Base-by-base conservation (phyloP, 257 asterid genomes). In the Gynochthodes officinalis region DNA sequence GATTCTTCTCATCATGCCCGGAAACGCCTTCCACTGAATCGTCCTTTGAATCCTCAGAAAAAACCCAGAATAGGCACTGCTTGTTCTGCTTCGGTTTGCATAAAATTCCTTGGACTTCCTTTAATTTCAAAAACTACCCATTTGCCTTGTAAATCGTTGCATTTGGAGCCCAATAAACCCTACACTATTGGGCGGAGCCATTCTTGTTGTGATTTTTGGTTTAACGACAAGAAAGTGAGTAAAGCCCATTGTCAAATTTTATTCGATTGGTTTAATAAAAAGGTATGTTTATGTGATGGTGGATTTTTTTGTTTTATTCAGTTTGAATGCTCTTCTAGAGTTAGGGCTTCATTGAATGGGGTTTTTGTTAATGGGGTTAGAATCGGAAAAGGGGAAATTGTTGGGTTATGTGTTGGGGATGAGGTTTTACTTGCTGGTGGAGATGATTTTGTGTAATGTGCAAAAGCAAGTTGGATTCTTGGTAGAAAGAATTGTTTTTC, bases 321-420 rank as follows among this genome's bases (percentile, higher is more conserved):
- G 59, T 50, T 75, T 63, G 73, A 25, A 52, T 75, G 80, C 70
- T 78, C 76, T 49, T 32, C 82, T 42, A 80, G 81, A 64, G 39
- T 71, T 65, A 82, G 84, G 85, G 87, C 71, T 83, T 92, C 98
- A 0, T 73, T 84, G 33, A 92, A 92, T 73, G 98, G 96, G 80
- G 89, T 83, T 70, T 92, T 76, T 72, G 83, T 87, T 37, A 88
- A 92, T 78, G 92, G 89, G 75, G 72, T 75, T 71, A 86, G 84
- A 79, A 68, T 84, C 69, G 67, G 62, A 27, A 60, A 72, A 9
- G 82, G 84, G 19, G 87, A 84, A 64, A 80, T 84, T 43, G 85
- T 85, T 63, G 95, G 80, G 52, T 76, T 90, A 80, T 44, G 57
- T 37, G 92, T 79, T 8, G 96, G 98, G 19, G 98, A 92, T 78